Conservation (phyloP, 495 filamentous ascomycete genomes). For the Pyrenopolyporus hunteri region DNA sequence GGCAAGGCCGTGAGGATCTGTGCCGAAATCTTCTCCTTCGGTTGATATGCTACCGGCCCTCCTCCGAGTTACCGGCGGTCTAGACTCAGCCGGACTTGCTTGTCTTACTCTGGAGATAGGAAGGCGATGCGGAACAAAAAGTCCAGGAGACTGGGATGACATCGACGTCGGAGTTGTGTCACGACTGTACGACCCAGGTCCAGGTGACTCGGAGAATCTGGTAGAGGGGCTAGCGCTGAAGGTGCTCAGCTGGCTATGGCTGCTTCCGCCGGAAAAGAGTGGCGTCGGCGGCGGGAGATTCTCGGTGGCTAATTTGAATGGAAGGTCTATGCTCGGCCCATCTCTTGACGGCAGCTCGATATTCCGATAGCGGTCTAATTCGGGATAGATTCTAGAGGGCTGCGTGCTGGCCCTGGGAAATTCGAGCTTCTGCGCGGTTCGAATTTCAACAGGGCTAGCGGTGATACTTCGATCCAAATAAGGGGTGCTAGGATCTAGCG, state of each 20-base stretch:
- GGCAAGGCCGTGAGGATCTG: constrained; percentile 63
- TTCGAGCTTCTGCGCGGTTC: constrained; percentile 44
- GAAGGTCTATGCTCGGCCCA: constrained; percentile 46
- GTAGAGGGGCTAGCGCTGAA: constrained; percentile 90
- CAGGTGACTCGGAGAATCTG: constrained; percentile 89
- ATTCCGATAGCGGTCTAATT: constrained; percentile 60
- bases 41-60: constrained; percentile 60
- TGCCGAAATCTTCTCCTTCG: constrained; percentile 54
- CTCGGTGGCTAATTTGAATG: constrained; percentile 58
- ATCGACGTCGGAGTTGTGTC: constrained; percentile 95
- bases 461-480: constrained; percentile 48
- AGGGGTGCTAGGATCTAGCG: constrained; percentile 34
- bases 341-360: constrained; percentile 37
- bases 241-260: constrained; percentile 56
- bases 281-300: constrained; percentile 72
- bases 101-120: constrained; percentile 63
- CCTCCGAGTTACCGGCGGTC: constrained; percentile 71
- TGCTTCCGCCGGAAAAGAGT: constrained; percentile 59
- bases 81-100: constrained; percentile 66
- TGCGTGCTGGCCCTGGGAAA: constrained; percentile 43
- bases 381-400: constrained; percentile 53
- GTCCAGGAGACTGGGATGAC: constrained; percentile 91
- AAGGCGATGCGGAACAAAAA: constrained; percentile 65
- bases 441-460: constrained; percentile 48
- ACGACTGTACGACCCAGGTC: constrained; percentile 77